Percentiles rank a stretch among this genome's conserved stretches.
Evolutionary conservation across 2,329 filamentous ascomycete genomes (phyloP).

Genomic region (Scedosporium dehoogii): DNA sequence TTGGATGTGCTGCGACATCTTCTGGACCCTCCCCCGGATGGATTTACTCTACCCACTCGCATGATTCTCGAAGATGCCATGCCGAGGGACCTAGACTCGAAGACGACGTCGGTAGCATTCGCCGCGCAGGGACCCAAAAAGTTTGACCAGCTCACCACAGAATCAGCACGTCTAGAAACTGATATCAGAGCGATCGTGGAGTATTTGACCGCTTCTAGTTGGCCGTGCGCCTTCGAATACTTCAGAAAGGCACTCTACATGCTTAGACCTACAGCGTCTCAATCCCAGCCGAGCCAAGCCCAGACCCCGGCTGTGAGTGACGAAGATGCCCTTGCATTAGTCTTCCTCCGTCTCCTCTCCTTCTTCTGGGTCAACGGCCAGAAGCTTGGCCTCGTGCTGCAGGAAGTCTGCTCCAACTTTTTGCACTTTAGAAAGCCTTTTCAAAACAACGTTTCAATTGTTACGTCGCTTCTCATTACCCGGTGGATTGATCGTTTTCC

Average conservation of each 20-base stretch:
- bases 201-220: conserved; percentile 55
- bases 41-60: conserved; percentile 43
- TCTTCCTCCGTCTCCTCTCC: conserved; percentile 48
- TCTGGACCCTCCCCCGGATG: conserved; percentile 49
- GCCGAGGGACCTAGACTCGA: background rate
- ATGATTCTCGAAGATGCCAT: conserved; percentile 35
- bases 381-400: conserved; percentile 51
- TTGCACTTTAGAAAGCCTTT: conserved; percentile 54
- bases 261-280: conserved; percentile 30
- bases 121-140: background rate
- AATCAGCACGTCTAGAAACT: conserved; percentile 34
- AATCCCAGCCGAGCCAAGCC: background rate
- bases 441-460: conserved; percentile 53
- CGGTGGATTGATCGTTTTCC: conserved; percentile 58
- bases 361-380: conserved; percentile 55
- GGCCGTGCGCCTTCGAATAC: conserved; percentile 50
- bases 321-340: conserved; percentile 41
- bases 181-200: conserved; percentile 49
- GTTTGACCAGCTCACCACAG: background rate
- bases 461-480: conserved; percentile 52
- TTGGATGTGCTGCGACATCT: conserved; percentile 47
- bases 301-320: conserved; percentile 26
- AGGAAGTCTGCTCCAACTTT: conserved; percentile 58
- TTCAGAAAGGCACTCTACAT: conserved; percentile 41
- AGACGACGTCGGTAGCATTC: background rate